A percentile compares a stretch with the other conserved stretches of the same genome.
Evolutionary conservation across 2,329 filamentous ascomycete species (phyloP).

Genomic region (Emericellopsis cladophorae): DNA sequence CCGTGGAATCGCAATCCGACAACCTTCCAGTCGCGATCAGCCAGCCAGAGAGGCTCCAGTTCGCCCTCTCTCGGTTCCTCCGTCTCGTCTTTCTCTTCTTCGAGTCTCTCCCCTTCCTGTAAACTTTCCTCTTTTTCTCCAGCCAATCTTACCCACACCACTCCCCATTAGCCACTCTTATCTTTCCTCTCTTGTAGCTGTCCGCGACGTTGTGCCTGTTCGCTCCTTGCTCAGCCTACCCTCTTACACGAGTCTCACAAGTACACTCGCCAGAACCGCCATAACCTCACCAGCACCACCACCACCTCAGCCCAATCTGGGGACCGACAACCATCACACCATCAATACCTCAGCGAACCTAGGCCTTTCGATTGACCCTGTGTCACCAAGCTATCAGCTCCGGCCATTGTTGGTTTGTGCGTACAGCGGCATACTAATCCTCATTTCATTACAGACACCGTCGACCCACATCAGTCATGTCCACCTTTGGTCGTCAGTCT

Average conservation of each 20-base stretch:
- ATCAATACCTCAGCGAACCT: too few species aligned
- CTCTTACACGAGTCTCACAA: too few species aligned
- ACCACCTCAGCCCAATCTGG: too few species aligned
- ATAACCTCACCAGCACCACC: too few species aligned
- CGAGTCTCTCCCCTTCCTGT: neutral
- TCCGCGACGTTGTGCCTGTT: too few species aligned
- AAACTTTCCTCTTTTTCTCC: neutral
- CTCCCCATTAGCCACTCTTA: neutral
- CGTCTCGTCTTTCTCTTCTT: neutral
- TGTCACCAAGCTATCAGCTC: neutral
- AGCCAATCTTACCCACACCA: neutral
- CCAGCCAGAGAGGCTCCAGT: conserved; percentile 1
- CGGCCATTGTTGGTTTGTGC: conserved; percentile 3
- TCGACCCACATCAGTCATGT: conserved; percentile 19
- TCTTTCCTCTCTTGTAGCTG: neutral
- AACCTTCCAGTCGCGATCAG: conserved; percentile 1
- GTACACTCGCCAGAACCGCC: too few species aligned
- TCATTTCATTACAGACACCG: conserved; percentile 1
- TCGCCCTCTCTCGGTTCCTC: neutral
- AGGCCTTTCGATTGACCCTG: neutral
- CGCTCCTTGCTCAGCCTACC: too few species aligned
- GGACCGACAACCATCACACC: too few species aligned
- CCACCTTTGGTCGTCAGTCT: conserved; percentile 28
- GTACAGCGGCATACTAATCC: conserved; percentile 2
- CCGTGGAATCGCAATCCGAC: neutral